Base-by-base conservation (phyloP, 306 rosid species). In the Cotoneaster glaucophyllus region DNA sequence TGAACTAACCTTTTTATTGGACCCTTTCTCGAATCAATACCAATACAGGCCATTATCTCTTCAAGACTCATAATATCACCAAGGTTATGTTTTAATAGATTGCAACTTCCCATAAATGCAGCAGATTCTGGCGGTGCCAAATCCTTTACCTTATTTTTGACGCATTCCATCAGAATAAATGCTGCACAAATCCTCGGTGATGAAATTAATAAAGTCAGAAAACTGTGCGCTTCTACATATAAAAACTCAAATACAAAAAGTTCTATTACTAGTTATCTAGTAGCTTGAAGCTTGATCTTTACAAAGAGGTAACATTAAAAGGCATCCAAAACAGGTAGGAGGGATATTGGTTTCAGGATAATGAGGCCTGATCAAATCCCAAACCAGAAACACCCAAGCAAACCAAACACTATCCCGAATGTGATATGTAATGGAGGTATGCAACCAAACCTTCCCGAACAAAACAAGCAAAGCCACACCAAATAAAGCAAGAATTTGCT, bases 151-250 rank as follows among this genome's bases (percentile, higher is more conserved):
- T 88, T 73, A 45, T 66, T 75, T 78, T 84, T 90, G 78, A 88
- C 74, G 77, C 79, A 75, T 75, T 88, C 90, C 89, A 94, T 91
- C 86, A 86, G 77, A 81, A 87, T 75, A 70, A 91, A 53, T 39
- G 83, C 94, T 91, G 87, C 79, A 80, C 48, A 70, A 58, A 75
- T 52, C 59, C 21, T 34, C 61, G 29, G 28, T 12, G 62, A 61
- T 15, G 64, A 50, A 17, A 19, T 57, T 48, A 19, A 65, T 13
- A 19, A 57, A 18, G 62, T 78, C 48, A 79, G 75, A 67, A 67
- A 82, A 66, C 22, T 62, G 12, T 28, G 2, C 63, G 41, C 59
- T 26, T 24, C 61, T 50, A 64, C 39, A 54, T n/a, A 26, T 28
- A 21, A 28, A 65, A 12, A 61, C 31, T 37, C 28, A 31, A 63